Evolutionary conservation across 164 flowering plant species (phyloP).

Genomic region (Pachysandra terminalis): DNA sequence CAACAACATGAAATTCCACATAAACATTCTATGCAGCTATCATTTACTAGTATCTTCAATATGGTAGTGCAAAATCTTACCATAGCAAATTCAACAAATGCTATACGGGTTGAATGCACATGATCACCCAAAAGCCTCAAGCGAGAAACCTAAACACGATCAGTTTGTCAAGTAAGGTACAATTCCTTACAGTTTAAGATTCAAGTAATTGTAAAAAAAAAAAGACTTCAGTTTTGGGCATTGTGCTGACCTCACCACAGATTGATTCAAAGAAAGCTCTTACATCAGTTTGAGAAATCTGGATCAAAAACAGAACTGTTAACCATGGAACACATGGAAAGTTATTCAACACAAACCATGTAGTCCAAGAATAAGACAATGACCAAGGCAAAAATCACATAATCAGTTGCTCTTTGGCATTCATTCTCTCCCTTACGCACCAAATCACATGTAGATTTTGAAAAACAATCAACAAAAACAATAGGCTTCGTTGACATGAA

Average conservation of each 20-base stretch:
- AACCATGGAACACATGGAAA: too few species aligned
- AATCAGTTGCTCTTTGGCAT: too few species aligned
- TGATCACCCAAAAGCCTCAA: conserved; percentile 81
- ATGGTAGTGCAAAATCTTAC: conserved; percentile 29
- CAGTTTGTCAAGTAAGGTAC: conserved; percentile 2
- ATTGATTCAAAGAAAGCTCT: conserved; percentile 78
- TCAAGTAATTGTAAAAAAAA: conserved; percentile 3
- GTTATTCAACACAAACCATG: too few species aligned
- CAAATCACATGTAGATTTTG: too few species aligned
- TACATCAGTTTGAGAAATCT: conserved; percentile 91
- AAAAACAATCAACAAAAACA: too few species aligned
- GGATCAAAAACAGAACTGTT: conserved; percentile 17
- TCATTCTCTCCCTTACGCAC: too few species aligned
- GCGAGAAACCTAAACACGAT: conserved; percentile 54
- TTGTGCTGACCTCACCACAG: conserved; percentile 81
- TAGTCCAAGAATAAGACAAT: too few species aligned
- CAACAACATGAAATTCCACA: not conserved
- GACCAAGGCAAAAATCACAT: too few species aligned
- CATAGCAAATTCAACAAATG: conserved; percentile 67
- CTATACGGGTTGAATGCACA: conserved; percentile 75
- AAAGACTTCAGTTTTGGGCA: not conserved
- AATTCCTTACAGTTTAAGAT: not conserved
- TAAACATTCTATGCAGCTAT: not conserved
- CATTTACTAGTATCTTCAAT: not conserved
- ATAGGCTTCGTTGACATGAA: too few species aligned